phyloP scores from a whole-genome alignment of 2,329 filamentous ascomycete species.

The Penicillium sp. region DNA sequence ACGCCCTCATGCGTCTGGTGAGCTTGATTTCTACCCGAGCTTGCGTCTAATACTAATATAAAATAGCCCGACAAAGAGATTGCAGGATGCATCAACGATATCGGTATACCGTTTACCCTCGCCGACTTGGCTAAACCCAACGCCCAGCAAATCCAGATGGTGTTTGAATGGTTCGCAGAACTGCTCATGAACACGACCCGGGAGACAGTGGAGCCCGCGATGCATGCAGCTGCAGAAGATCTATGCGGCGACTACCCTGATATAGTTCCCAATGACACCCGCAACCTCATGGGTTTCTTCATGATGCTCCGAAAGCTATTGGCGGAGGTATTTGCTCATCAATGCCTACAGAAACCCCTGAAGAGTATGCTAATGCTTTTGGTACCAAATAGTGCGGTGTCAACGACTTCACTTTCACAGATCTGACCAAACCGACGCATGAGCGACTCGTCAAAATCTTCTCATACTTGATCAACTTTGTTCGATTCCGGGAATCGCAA shows the following conservation, averaged over 20 bases:
- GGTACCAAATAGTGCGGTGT: constrained; percentile 67
- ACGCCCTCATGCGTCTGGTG: constrained; percentile 58
- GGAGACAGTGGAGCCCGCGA: constrained; percentile 89
- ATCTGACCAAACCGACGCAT: constrained; percentile 87
- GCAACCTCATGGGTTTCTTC: constrained; percentile 96
- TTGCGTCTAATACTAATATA: background rate
- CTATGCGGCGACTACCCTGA: constrained; percentile 81
- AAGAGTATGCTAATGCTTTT: background rate
- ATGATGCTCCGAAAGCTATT: constrained; percentile 76
- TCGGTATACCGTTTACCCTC: constrained; percentile 83
- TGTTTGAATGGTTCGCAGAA: constrained; percentile 97
- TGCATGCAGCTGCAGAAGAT: constrained; percentile 88
- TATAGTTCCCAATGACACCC: constrained; percentile 78
- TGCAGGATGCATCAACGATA: constrained; percentile 94
- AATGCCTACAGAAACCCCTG: background rate
- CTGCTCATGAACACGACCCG: constrained; percentile 89
- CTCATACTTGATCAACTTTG: constrained; percentile 98
- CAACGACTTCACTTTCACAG: constrained; percentile 87
- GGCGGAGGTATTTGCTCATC: constrained; percentile 52
- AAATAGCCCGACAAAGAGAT: constrained; percentile 70
- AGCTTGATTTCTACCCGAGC: constrained; percentile 16
- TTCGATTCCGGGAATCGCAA: constrained; percentile 92
- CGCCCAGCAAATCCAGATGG: constrained; percentile 89
- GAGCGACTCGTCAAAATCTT: constrained; percentile 91
- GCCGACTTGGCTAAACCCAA: constrained; percentile 92